Conservation (phyloP, 257 asterid genomes). For the Primulina huaijiensis region DNA sequence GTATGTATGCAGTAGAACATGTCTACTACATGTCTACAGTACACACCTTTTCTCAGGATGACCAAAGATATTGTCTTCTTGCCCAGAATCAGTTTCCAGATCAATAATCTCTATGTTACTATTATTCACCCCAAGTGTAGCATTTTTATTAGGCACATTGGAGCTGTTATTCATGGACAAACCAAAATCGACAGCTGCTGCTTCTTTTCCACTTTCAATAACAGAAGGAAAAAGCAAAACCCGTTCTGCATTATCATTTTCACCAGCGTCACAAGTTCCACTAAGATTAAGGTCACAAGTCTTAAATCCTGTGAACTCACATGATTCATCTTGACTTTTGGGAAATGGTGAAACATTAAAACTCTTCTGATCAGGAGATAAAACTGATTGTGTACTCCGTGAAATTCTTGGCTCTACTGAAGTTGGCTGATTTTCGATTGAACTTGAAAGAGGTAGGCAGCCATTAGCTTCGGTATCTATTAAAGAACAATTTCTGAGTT, state of each 20-base stretch:
- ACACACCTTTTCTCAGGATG: conserved; percentile 64
- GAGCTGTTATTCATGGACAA: conserved; percentile 56
- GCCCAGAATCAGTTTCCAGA: conserved; percentile 74
- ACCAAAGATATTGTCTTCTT: conserved; percentile 48
- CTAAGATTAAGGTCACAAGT: conserved; percentile 82
- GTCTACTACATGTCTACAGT: conserved; percentile 8
- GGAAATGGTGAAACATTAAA: conserved; percentile 50
- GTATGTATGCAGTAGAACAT: conserved; percentile 16
- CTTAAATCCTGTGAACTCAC: conserved; percentile 57
- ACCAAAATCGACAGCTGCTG: conserved; percentile 56
- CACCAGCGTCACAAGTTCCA: conserved; percentile 60
- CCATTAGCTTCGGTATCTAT: conserved; percentile 33
- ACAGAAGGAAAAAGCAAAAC: conserved; percentile 40
- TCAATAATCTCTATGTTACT: conserved; percentile 85
- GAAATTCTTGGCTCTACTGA: conserved; percentile 45
- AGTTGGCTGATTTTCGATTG: conserved; percentile 40
- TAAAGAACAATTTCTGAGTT: conserved; percentile 45
- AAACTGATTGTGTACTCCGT: conserved; percentile 28
- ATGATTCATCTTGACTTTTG: conserved; percentile 34
- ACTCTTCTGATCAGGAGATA: conserved; percentile 46
- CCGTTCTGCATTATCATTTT: conserved; percentile 45
- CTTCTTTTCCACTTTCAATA: conserved; percentile 39
- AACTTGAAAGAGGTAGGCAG: conserved; percentile 36
- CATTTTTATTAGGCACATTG: conserved; percentile 36
- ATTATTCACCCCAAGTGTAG: conserved; percentile 38